A percentile compares a stretch with the other conserved stretches of the same genome.
Conservation (phyloP, 495 filamentous ascomycete species). For the Penicillium bialowiezense region DNA sequence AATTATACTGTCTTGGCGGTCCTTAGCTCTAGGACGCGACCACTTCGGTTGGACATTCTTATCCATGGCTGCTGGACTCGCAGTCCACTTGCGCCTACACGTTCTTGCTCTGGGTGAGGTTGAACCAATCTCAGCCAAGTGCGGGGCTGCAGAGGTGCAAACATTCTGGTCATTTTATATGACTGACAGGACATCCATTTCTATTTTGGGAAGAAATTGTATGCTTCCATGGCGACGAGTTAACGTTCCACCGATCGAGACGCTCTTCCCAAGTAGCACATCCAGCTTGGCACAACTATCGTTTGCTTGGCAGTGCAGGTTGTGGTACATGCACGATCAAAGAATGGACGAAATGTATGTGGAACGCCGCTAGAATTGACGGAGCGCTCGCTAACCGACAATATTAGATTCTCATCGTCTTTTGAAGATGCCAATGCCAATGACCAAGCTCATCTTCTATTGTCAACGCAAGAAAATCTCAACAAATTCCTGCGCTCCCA, state of each 20-base stretch:
- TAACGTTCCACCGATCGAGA: conserved; percentile 7
- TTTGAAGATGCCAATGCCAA: not conserved
- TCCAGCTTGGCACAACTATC: conserved; percentile 2
- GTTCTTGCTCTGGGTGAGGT: conserved; percentile 8
- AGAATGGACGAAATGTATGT: conserved; percentile 15
- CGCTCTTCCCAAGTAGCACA: not conserved
- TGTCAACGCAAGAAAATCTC: not conserved
- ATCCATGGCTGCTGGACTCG: conserved; percentile 10
- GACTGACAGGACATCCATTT: conserved; percentile 9
- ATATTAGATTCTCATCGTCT: not conserved
- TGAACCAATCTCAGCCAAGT: not conserved
- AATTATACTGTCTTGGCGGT: conserved; percentile 7
- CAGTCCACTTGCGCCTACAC: conserved; percentile 10
- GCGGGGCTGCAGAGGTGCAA: not conserved
- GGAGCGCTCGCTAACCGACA: not conserved
- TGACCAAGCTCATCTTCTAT: not conserved
- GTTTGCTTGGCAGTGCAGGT: conserved; percentile 13
- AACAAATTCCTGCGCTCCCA: not conserved
- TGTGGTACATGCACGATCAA: conserved; percentile 13
- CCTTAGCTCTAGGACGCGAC: conserved; percentile 6
- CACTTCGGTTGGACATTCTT: conserved; percentile 10
- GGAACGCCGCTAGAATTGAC: not conserved
- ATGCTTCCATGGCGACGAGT: conserved; percentile 9
- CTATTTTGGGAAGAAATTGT: conserved; percentile 10
- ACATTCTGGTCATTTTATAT: conserved; percentile 14